Evolutionary conservation across 768 basidiomycete genomes (phyloP), one percentile per base, ranked within the genome.

Genomic region (Tricholoma flavovirens): DNA sequence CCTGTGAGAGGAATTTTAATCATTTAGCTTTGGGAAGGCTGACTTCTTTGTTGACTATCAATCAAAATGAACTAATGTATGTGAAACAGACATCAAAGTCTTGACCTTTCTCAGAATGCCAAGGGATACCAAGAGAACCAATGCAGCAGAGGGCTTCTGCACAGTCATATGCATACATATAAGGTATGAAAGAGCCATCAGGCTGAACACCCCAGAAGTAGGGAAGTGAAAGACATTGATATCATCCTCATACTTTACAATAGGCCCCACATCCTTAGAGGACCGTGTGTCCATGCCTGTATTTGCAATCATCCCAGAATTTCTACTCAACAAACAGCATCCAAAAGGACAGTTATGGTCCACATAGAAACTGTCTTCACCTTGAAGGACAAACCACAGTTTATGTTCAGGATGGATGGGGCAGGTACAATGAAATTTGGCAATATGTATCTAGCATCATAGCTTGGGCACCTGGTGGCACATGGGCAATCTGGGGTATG

Each of bases 11-110:
- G 59, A 69, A 72, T 35, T 71, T 73, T 4, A 61, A 29, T 0
- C 62, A 53, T 35, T 74, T 75, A 14, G 49, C 38, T 15, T 68
- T 63, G 0, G 71, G 69, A 5, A 76, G 64, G 4, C 60, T 59
- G 2, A 77, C 71, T 0, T 33, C 54, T 10, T 60, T 60, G 0
- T 30, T 2, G 1, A 35, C 42, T 8, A 76, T 51, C 53, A 72
- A 60, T 74, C 73, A 76, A 0, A 58, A 51, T 53, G 75, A 69
- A 3, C 73, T 71, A 11, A 73, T 67, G 55, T 70, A 75, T 1
- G 49, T 62, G 5, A 62, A 63, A 1, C 29, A 26, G 15, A 35
- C 51, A 0, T 19, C 32, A 42, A 74, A 75, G 9, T 59, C 48
- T 3, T 62, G 7, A 32, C 67, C 66, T 35, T 70, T 72, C 4